These are phyloP conservation scores for Aspergillaceae sp. DNA, from an alignment of 2,329 filamentous ascomycete species.

Conservation along the genomic window DNA sequence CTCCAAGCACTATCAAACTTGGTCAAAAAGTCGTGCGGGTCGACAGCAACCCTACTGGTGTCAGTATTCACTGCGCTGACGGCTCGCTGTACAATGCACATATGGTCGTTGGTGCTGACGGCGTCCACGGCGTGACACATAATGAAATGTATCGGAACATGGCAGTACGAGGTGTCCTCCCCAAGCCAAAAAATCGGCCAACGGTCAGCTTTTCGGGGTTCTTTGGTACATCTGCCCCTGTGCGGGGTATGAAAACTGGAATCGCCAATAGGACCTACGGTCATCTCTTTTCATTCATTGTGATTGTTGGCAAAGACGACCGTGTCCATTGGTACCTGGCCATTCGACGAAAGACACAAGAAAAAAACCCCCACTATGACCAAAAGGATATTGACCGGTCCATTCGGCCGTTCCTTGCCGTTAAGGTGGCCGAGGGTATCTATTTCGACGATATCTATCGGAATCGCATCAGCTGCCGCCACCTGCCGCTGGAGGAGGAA, in stretches of 20 bases:
- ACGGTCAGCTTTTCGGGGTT: background rate
- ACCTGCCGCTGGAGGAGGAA: background rate
- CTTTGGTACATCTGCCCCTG: background rate
- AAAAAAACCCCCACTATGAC: background rate
- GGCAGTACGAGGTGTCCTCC: background rate
- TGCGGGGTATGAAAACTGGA: background rate
- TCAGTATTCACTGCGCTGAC: background rate
- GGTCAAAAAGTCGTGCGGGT: background rate
- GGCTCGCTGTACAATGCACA: background rate
- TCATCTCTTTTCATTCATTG: background rate
- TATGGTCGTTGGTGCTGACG: background rate
- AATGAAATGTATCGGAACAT: background rate
- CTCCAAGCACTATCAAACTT: background rate
- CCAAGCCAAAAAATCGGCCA: background rate
- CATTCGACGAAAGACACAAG: background rate
- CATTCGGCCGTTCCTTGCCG: background rate
- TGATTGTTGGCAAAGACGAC: background rate
- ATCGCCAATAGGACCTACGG: background rate
- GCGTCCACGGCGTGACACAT: background rate
- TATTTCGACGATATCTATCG: background rate
- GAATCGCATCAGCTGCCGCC: background rate
- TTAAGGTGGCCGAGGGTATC: background rate
- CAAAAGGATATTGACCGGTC: background rate
- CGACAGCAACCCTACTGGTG: background rate
- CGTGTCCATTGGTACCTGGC: background rate